phyloP scores from a whole-genome alignment of 345 rosid genomes.

The Lenwebbia sp. region DNA sequence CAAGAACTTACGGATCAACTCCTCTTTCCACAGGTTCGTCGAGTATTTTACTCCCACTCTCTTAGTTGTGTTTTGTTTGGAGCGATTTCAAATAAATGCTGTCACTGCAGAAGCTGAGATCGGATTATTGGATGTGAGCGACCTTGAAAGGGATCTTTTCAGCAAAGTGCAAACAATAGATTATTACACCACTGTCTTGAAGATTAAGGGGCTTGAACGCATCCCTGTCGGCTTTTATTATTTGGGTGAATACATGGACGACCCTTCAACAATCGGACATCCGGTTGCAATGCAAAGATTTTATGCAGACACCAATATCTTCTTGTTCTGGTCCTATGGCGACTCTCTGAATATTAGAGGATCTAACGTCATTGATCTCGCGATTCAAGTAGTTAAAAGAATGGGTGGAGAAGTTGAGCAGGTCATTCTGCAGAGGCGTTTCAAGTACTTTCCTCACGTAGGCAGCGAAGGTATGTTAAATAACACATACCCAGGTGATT shows the following conservation, averaged over 20 bases:
- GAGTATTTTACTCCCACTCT: background rate
- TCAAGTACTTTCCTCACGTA: constrained; percentile 64
- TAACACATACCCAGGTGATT: background rate
- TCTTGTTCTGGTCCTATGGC: constrained; percentile 68
- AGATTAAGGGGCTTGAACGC: constrained; percentile 45
- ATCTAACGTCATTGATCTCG: constrained; percentile 26
- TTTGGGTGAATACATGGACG: constrained; percentile 56
- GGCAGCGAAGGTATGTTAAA: constrained; percentile 36
- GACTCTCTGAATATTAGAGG: constrained; percentile 32
- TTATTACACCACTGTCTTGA: constrained; percentile 53
- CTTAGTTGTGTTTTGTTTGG: background rate
- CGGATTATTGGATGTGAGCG: constrained; percentile 32
- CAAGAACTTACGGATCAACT: constrained; percentile 37
- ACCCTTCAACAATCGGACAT: constrained; percentile 51
- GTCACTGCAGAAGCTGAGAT: constrained; percentile 27
- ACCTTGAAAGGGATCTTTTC: constrained; percentile 42
- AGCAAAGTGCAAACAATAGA: constrained; percentile 52
- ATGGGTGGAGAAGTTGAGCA: constrained; percentile 44
- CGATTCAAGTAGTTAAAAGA: constrained; percentile 17
- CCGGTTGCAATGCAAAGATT: constrained; percentile 72
- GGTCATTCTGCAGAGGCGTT: constrained; percentile 41
- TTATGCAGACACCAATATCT: constrained; percentile 43
- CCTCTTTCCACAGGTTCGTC: constrained; percentile 23
- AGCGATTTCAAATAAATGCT: background rate
- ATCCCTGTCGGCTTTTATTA: constrained; percentile 54